Conservation (phyloP, 805 yeast genomes). For the Candida krabiensis region DNA sequence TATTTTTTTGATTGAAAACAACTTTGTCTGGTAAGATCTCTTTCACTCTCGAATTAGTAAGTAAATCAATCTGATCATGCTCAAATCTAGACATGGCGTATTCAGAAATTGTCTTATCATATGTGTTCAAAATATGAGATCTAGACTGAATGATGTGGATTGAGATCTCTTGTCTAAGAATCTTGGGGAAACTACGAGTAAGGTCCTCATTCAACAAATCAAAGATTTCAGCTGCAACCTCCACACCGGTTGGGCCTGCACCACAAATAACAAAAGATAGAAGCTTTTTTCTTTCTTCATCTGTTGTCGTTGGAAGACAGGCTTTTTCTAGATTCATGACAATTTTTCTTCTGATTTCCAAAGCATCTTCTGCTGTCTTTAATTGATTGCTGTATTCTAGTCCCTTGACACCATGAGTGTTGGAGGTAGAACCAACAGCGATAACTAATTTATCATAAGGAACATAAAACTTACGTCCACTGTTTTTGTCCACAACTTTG, state of each 20-base stretch:
- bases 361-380: constrained; percentile 68
- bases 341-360: constrained; percentile 53
- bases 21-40: constrained; percentile 58
- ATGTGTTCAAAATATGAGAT: constrained; percentile 65
- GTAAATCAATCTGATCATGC: constrained; percentile 61
- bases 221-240: constrained; percentile 69
- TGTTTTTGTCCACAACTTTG: constrained; percentile 50
- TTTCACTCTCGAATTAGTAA: constrained; percentile 64
- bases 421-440: constrained; percentile 68
- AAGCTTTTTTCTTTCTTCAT: constrained; percentile 59
- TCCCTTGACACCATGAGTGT: constrained; percentile 74
- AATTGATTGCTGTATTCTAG: constrained; percentile 58
- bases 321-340: constrained; percentile 59
- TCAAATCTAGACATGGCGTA: constrained; percentile 65
- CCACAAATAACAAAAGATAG: constrained; percentile 69
- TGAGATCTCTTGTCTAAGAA: constrained; percentile 60
- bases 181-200: constrained; percentile 54
- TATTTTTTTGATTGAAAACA: constrained; percentile 51
- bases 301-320: constrained; percentile 62
- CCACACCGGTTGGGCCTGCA: constrained; percentile 78
- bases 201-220: constrained; percentile 68
- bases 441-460: constrained; percentile 72
- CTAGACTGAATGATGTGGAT: constrained; percentile 72
- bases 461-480: constrained; percentile 54
- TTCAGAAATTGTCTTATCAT: constrained; percentile 62